phyloP scores from a whole-genome alignment of 1,284 basidiomycete genomes.

The Trichosporon coremiiforme region DNA sequence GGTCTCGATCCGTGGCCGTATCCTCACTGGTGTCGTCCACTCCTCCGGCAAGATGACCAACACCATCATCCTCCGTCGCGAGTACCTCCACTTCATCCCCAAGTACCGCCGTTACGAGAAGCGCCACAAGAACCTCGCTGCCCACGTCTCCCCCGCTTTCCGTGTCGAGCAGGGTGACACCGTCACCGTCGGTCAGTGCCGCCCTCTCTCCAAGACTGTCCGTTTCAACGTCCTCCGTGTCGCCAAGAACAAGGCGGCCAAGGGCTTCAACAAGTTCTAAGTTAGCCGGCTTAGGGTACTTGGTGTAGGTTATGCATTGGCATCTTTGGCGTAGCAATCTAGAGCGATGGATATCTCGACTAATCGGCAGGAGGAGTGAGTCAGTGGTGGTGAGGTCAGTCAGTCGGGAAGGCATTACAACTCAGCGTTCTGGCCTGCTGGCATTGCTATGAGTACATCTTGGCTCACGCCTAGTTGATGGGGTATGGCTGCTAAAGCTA shows the following conservation, averaged over 20 bases:
- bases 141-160: slow-evolving; percentile 97
- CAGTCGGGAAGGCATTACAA: too few species aligned
- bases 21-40: slow-evolving; percentile 95
- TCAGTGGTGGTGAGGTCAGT: too few species aligned
- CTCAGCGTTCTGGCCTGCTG: too few species aligned
- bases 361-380: background rate
- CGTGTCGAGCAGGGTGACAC: slow-evolving; percentile 89
- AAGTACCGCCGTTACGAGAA: slow-evolving; percentile 99
- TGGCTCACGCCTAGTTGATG: background rate
- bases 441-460: background rate
- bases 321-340: slow-evolving; percentile 16
- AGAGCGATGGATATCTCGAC: background rate
- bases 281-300: slow-evolving; percentile 21
- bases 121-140: slow-evolving; percentile 97
- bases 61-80: slow-evolving; percentile 96
- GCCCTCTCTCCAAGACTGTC: slow-evolving; percentile 98
- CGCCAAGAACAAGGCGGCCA: slow-evolving; percentile 80
- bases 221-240: slow-evolving; percentile 97
- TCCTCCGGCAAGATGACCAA: slow-evolving; percentile 93
- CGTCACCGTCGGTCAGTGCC: slow-evolving; percentile 98
- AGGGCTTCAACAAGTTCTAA: slow-evolving; percentile 94
- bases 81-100: slow-evolving; percentile 96
- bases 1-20: slow-evolving; percentile 97
- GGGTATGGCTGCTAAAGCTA: too few species aligned
- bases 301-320: slow-evolving; percentile 26